Conservation (phyloP, 148 eudicot genomes). For the Rhododendron molle region DNA sequence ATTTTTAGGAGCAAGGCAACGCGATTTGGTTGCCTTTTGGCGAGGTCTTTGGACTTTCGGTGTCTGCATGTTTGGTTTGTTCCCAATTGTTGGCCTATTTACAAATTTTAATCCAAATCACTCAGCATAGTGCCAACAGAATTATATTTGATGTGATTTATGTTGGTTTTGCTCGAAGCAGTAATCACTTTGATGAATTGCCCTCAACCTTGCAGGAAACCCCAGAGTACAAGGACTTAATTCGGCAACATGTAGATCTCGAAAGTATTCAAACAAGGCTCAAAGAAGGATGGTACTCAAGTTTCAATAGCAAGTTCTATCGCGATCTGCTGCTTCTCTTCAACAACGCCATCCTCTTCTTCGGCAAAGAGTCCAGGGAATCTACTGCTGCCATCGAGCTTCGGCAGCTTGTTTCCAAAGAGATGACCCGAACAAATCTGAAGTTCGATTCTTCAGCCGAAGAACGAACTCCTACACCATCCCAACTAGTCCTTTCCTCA, state of each 20-base stretch:
- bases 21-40: not conserved
- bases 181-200: not conserved
- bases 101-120: not conserved
- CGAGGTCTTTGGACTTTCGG: not conserved
- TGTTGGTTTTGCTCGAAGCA: not conserved
- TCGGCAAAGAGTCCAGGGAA: slow-evolving; percentile 35
- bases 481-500: slow-evolving; percentile 13
- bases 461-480: slow-evolving; percentile 16
- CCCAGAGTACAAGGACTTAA: slow-evolving; percentile 32
- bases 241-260: slow-evolving; percentile 53
- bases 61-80: not conserved
- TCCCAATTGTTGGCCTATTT: not conserved
- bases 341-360: slow-evolving; percentile 50
- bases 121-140: not conserved
- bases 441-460: slow-evolving; percentile 23
- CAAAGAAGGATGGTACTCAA: slow-evolving; percentile 47
- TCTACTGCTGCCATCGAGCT: slow-evolving; percentile 43
- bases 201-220: slow-evolving; percentile 32
- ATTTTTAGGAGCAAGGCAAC: not conserved
- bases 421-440: slow-evolving; percentile 20
- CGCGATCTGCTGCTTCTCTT: slow-evolving; percentile 55
- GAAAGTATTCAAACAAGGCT: slow-evolving; percentile 35
- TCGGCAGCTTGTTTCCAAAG: slow-evolving; percentile 32
- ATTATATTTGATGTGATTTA: not conserved
- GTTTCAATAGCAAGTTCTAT: slow-evolving; percentile 36